phyloP scores from a whole-genome alignment of 176 grass and related monocot species.

The Aegilops tauschii region DNA sequence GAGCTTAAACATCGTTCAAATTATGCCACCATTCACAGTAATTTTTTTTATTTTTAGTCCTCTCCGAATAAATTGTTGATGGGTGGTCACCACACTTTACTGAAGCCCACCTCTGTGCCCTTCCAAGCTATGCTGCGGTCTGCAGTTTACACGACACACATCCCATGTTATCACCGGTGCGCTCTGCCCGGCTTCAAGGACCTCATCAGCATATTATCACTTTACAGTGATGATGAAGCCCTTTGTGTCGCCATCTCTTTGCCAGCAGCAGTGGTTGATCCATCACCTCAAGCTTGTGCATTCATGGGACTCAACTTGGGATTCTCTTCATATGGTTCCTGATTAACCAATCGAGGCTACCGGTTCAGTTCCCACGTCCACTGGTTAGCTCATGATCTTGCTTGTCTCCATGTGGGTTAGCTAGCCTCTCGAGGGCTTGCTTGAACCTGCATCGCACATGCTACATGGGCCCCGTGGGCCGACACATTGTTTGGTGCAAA shows the following conservation, averaged over 20 bases:
- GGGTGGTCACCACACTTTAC: no score
- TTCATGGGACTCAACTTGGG: slow-evolving; percentile 22
- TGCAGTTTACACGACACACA: slow-evolving; percentile 31
- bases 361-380: slow-evolving; percentile 21
- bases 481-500: slow-evolving; percentile 27
- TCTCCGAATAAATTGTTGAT: no score
- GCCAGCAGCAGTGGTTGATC: slow-evolving; percentile 31
- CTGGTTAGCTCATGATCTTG: slow-evolving; percentile 7
- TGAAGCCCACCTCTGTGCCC: no score
- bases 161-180: slow-evolving; percentile 20
- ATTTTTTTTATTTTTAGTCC: no score
- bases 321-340: not conserved
- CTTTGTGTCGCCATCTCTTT: slow-evolving; percentile 6
- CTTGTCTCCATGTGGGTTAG: slow-evolving; percentile 25
- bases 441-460: slow-evolving; percentile 36
- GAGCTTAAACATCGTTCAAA: no score
- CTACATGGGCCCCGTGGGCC: slow-evolving; percentile 20
- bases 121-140: not conserved
- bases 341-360: not conserved
- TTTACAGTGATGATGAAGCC: slow-evolving; percentile 29
- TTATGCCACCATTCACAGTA: no score
- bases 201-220: not conserved
- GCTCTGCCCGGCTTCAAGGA: slow-evolving; percentile 8
- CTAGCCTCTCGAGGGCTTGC: not conserved
- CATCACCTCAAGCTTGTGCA: slow-evolving; percentile 21